Evolutionary conservation across 2,329 filamentous ascomycete species (phyloP).

Genomic region (Sporothrix protearum): DNA sequence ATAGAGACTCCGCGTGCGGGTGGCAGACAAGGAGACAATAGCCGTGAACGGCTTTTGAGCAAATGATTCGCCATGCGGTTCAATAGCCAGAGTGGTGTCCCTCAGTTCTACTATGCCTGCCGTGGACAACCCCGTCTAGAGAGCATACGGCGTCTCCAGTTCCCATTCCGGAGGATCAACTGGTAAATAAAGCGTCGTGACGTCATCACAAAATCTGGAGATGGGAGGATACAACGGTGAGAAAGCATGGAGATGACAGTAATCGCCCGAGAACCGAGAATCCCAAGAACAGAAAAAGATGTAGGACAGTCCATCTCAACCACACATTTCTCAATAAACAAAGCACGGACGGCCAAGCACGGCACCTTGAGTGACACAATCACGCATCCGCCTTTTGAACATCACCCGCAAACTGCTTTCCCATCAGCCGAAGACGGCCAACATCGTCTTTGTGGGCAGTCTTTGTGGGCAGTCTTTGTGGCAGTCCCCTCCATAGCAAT

Average conservation of each 20-base stretch:
- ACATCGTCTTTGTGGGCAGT: neutral
- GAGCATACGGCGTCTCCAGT: neutral
- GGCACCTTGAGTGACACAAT: neutral
- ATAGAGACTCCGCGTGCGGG: neutral
- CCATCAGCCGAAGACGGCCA: slow-evolving; percentile 19
- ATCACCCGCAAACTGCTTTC: slow-evolving; percentile 18
- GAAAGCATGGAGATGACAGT: neutral
- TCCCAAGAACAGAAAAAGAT: neutral
- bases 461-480: too few species aligned
- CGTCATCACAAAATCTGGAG: neutral
- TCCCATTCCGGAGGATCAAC: neutral
- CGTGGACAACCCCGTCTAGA: neutral
- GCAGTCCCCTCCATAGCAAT: neutral
- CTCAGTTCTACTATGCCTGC: neutral
- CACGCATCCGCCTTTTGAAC: neutral
- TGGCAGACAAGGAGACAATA: neutral
- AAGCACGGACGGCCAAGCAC: neutral
- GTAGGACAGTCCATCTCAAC: neutral
- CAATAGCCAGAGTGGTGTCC: neutral
- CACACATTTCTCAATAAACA: neutral
- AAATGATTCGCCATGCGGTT: neutral
- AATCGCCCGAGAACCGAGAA: neutral
- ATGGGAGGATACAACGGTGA: neutral
- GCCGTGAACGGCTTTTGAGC: neutral
- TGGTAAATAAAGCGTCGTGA: neutral